Evolutionary conservation across 805 yeast species (phyloP).

Genomic region (Kodamaea sagamina): DNA sequence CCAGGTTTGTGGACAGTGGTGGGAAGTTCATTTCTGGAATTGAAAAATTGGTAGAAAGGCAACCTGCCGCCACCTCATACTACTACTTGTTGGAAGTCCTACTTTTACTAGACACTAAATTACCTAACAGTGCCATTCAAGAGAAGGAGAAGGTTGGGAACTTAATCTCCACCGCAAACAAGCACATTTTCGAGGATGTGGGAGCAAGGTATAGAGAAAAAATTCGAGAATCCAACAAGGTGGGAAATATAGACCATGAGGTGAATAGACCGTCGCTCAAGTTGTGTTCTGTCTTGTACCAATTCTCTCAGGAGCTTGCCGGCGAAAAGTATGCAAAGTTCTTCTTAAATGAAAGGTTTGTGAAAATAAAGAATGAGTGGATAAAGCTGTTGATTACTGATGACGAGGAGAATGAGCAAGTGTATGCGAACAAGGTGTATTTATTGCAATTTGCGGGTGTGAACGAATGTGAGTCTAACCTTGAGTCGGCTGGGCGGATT

Average conservation of each 20-base stretch:
- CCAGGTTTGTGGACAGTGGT: conserved; percentile 5
- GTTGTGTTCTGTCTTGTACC: conserved; percentile 22
- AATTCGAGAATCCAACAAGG: not conserved
- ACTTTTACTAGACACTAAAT: conserved; percentile 9
- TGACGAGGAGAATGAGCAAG: conserved; percentile 8
- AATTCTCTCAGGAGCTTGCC: conserved; percentile 16
- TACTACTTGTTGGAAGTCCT: conserved; percentile 19
- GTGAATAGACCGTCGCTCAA: conserved; percentile 22
- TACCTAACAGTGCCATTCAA: conserved; percentile 1
- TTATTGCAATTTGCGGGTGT: conserved; percentile 21
- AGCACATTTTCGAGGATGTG: conserved; percentile 1
- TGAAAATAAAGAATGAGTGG: conserved; percentile 36
- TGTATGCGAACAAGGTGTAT: conserved; percentile 27
- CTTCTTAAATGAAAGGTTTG: conserved; percentile 23
- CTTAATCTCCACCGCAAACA: not conserved
- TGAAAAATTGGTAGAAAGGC: not conserved
- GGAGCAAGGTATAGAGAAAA: conserved; percentile 8
- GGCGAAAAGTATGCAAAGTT: conserved; percentile 21
- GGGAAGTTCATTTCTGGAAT: conserved; percentile 2
- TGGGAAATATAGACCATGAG: conserved; percentile 4
- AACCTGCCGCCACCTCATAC: conserved; percentile 8
- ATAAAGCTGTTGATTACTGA: conserved; percentile 13
- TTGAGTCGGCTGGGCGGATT: not conserved
- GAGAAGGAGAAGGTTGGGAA: conserved; percentile 1
- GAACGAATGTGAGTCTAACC: conserved; percentile 1